These are phyloP conservation scores for Pisolithus sp. DNA, from an alignment of 768 basidiomycete genomes.

Conservation along the genomic window DNA sequence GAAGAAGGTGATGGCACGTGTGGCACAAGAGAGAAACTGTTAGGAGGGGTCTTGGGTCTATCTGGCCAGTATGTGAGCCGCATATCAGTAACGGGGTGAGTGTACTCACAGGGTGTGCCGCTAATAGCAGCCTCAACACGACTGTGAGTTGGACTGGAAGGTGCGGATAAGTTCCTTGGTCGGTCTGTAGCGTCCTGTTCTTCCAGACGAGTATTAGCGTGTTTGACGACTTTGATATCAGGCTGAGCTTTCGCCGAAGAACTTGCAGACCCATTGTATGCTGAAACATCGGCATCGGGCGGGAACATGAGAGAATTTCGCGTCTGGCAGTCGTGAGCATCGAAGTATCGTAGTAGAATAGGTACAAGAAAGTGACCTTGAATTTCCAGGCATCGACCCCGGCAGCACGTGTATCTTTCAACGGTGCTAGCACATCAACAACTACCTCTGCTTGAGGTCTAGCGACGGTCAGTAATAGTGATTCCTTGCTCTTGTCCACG, in stretches of 20 bases:
- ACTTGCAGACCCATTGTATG: slow-evolving; percentile 48
- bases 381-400: slow-evolving; percentile 80
- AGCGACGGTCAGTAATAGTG: slow-evolving; percentile 8
- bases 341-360: slow-evolving; percentile 1
- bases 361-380: slow-evolving; percentile 42
- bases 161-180: slow-evolving; percentile 44
- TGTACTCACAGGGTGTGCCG: slow-evolving; percentile 77
- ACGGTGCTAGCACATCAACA: slow-evolving; percentile 74
- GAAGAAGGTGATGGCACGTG: slow-evolving; percentile 85
- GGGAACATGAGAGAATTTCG: slow-evolving; percentile 94
- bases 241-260: slow-evolving; percentile 27
- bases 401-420: slow-evolving; percentile 64
- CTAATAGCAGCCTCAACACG: slow-evolving; percentile 88
- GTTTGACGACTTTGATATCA: slow-evolving; percentile 60
- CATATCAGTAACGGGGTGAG: background rate
- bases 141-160: slow-evolving; percentile 87
- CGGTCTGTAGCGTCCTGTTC: slow-evolving; percentile 55
- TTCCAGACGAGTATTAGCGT: slow-evolving; percentile 75
- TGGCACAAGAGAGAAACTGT: slow-evolving; percentile 72
- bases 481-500: slow-evolving; percentile 15
- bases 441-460: slow-evolving; percentile 22
- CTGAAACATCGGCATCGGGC: slow-evolving; percentile 84
- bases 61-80: slow-evolving; percentile 38
- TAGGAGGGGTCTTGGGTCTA: slow-evolving; percentile 51
- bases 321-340: slow-evolving; percentile 41